Evolutionary conservation across 2,329 filamentous ascomycete species (phyloP).

Genomic region (Fusarium luffae): DNA sequence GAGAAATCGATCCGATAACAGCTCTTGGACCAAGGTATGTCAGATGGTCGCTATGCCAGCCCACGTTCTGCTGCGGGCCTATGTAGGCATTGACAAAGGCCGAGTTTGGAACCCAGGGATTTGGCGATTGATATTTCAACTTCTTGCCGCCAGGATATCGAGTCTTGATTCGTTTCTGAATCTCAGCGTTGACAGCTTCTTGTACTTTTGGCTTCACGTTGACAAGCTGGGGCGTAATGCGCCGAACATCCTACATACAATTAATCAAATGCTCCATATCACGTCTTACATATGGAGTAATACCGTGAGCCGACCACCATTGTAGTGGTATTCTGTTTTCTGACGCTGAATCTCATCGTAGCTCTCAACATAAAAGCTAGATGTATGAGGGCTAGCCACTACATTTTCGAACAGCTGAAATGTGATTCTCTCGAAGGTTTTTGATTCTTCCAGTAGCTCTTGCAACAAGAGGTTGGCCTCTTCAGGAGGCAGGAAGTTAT

Average conservation of each 20-base stretch:
- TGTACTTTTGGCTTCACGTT: conserved; percentile 77
- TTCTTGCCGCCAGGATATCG: conserved; percentile 77
- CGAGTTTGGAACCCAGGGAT: conserved; percentile 84
- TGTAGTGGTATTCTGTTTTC: conserved; percentile 85
- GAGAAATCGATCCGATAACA: conserved; percentile 87
- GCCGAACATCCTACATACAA: conserved; percentile 72
- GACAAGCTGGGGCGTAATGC: conserved; percentile 78
- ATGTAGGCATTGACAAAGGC: conserved; percentile 96
- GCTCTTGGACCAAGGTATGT: conserved; percentile 92
- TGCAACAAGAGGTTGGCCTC: conserved; percentile 78
- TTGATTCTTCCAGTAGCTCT: conserved; percentile 80
- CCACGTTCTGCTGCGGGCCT: conserved; percentile 83
- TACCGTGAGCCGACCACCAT: conserved; percentile 77
- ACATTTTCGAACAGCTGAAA: conserved; percentile 92
- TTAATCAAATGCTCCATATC: conserved; percentile 12
- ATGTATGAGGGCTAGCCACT: conserved; percentile 86
- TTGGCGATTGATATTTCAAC: conserved; percentile 79
- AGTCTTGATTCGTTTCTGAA: conserved; percentile 74
- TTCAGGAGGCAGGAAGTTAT: conserved; percentile 82
- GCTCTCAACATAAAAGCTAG: conserved; percentile 83
- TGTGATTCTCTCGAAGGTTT: conserved; percentile 74
- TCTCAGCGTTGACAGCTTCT: conserved; percentile 79
- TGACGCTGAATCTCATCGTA: conserved; percentile 75
- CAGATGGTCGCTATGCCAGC: conserved; percentile 91
- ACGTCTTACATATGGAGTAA: neutral